Conservation (phyloP, 2,329 filamentous ascomycete genomes). For the Juglanconis juglandina region DNA sequence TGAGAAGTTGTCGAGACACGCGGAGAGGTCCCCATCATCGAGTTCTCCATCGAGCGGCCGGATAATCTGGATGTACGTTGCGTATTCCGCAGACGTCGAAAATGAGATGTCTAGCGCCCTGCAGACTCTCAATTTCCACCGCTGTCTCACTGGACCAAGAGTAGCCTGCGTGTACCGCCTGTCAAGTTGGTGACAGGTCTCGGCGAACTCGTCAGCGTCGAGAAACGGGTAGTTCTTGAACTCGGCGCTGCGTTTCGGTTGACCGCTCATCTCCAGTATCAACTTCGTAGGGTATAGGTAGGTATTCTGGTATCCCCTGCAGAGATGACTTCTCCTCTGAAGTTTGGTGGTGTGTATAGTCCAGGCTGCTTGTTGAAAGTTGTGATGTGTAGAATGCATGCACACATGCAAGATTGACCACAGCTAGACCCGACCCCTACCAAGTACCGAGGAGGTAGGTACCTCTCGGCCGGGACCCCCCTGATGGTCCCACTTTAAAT, state of each 20-base stretch:
- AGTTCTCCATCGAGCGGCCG: slow-evolving; percentile 45
- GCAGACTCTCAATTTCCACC: slow-evolving; percentile 54
- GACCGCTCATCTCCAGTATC: background rate
- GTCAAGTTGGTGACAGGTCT: slow-evolving; percentile 62
- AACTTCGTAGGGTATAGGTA: background rate
- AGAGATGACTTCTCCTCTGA: background rate
- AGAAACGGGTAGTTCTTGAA: slow-evolving; percentile 60
- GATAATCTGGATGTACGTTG: slow-evolving; percentile 56
- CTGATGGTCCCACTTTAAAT: background rate
- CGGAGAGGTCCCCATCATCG: slow-evolving; percentile 44
- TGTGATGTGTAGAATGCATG: background rate
- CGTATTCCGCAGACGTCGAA: slow-evolving; percentile 38
- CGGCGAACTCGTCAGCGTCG: slow-evolving; percentile 58
- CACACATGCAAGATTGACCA: background rate
- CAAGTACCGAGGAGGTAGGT: background rate
- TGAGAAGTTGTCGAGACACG: slow-evolving; percentile 43
- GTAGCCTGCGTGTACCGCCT: slow-evolving; percentile 55
- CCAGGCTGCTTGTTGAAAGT: background rate
- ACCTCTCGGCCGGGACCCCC: background rate
- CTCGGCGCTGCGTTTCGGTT: slow-evolving; percentile 26
- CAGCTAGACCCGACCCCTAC: background rate
- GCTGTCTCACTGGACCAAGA: slow-evolving; percentile 50
- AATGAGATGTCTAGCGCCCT: slow-evolving; percentile 48
- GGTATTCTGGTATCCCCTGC: background rate
- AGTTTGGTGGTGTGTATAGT: background rate